Conservation (phyloP, 163 green algal species). For the Chloroidium sp. region DNA sequence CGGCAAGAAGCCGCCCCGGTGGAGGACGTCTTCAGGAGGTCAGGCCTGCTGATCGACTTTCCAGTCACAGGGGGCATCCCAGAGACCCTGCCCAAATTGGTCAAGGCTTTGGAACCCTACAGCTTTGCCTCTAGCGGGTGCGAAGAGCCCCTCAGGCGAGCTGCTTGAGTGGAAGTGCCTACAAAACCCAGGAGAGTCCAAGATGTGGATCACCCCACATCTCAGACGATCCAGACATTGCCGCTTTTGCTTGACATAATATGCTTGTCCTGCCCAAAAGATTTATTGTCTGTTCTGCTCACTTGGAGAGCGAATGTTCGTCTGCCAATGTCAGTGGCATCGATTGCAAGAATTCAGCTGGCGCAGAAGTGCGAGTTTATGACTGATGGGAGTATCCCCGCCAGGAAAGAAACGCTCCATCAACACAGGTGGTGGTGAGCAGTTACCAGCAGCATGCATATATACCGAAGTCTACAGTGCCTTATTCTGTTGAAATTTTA, state of each 20-base stretch:
- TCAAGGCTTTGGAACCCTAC: slow-evolving; percentile 38
- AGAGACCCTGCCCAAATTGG: slow-evolving; percentile 81
- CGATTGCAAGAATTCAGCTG: too few relatives aligned
- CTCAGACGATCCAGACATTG: neutral
- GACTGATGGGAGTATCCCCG: too few relatives aligned
- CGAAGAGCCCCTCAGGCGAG: neutral
- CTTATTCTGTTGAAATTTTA: neutral
- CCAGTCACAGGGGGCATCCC: slow-evolving; percentile 91
- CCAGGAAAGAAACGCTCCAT: too few relatives aligned
- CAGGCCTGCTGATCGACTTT: slow-evolving; percentile 80
- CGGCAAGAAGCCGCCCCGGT: slow-evolving; percentile 67
- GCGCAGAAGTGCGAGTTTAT: too few relatives aligned
- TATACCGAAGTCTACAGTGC: too few relatives aligned
- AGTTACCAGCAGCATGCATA: too few relatives aligned
- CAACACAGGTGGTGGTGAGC: too few relatives aligned
- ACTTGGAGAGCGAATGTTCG: too few relatives aligned
- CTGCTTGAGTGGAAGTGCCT: neutral
- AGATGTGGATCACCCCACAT: neutral
- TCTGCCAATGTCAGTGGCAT: too few relatives aligned
- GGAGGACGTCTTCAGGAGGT: slow-evolving; percentile 74
- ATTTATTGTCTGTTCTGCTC: too few relatives aligned
- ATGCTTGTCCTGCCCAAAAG: too few relatives aligned
- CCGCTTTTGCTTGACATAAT: too few relatives aligned
- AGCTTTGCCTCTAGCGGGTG: neutral
- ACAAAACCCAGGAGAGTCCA: neutral